Percentiles rank a stretch among this genome's conserved stretches.
These are phyloP conservation scores for Cladophialophora exuberans DNA, from an alignment of 2,329 filamentous ascomycete species.

Conservation along the genomic window DNA sequence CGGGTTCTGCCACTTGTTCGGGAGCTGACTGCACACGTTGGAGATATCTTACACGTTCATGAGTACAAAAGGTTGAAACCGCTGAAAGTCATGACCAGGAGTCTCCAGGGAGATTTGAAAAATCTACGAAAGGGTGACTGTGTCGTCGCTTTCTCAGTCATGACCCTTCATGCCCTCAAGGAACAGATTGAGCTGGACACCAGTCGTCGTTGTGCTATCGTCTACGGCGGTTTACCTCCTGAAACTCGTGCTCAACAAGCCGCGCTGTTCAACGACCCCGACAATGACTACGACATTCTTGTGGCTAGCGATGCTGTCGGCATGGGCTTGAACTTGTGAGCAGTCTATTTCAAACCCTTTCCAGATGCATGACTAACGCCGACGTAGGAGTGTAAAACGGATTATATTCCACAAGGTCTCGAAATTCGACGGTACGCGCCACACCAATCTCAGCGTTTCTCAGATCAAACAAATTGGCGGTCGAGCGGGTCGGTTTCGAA, in stretches of 20 bases:
- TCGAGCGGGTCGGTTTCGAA: slow-evolving; percentile 82
- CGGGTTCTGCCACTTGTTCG: slow-evolving; percentile 78
- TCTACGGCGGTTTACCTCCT: slow-evolving; percentile 89
- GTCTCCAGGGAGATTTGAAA: slow-evolving; percentile 65
- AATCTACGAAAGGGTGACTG: slow-evolving; percentile 86
- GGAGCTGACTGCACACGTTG: slow-evolving; percentile 74
- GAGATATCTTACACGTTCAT: slow-evolving; percentile 81
- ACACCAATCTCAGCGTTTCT: slow-evolving; percentile 66
- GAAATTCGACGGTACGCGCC: slow-evolving; percentile 69
- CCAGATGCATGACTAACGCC: slow-evolving; percentile 16
- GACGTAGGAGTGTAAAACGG: slow-evolving; percentile 71
- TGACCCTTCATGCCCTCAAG: slow-evolving; percentile 81
- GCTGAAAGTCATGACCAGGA: slow-evolving; percentile 66
- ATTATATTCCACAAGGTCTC: slow-evolving; percentile 79
- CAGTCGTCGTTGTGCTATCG: slow-evolving; percentile 80
- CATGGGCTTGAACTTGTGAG: slow-evolving; percentile 91
- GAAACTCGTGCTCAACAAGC: slow-evolving; percentile 93
- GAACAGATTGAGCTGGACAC: slow-evolving; percentile 74
- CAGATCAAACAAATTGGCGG: slow-evolving; percentile 96
- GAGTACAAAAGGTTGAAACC: slow-evolving; percentile 82
- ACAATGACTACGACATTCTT: slow-evolving; percentile 94
- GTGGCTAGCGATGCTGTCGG: slow-evolving; percentile 95
- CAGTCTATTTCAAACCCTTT: slow-evolving; percentile 16
- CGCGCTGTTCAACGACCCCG: slow-evolving; percentile 86
- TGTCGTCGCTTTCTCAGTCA: slow-evolving; percentile 81